These are phyloP conservation scores for Amanita rimosa DNA, from an alignment of 768 basidiomycete species.

Conservation along the genomic window DNA sequence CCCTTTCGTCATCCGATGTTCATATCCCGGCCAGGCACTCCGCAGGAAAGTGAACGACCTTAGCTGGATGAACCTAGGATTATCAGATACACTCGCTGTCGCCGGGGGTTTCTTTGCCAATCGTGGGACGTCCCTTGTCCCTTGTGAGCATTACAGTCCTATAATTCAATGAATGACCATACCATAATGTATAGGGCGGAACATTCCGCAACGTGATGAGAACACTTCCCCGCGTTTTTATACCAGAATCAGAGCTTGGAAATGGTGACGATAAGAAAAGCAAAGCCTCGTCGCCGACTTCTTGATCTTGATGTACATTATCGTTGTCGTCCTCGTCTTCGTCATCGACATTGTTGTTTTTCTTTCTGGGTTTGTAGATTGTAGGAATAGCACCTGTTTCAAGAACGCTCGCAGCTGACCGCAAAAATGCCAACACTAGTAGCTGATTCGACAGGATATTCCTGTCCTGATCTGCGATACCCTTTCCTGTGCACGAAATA, in stretches of 20 bases:
- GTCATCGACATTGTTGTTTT: conserved; percentile 37
- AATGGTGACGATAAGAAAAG: background rate
- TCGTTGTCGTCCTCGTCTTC: conserved; percentile 35
- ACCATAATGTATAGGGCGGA: conserved; percentile 84
- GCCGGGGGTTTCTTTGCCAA: conserved; percentile 67
- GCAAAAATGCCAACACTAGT: conserved; percentile 72
- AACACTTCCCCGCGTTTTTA: conserved; percentile 50
- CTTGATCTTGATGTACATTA: conserved; percentile 6
- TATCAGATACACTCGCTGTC: conserved; percentile 31
- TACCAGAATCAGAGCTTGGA: background rate
- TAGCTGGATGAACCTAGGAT: conserved; percentile 58
- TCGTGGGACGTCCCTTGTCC: conserved; percentile 58
- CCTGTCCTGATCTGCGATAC: conserved; percentile 87
- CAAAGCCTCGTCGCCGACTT: background rate
- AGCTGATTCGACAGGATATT: conserved; percentile 87
- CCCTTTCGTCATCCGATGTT: conserved; percentile 92
- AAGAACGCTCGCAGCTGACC: conserved; percentile 56
- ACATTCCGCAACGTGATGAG: conserved; percentile 84
- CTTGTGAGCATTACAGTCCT: background rate
- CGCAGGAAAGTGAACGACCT: conserved; percentile 77
- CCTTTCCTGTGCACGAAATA: conserved; percentile 43
- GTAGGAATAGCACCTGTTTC: conserved; percentile 43
- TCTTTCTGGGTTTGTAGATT: conserved; percentile 26
- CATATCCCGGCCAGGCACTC: conserved; percentile 69
- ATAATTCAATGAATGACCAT: conserved; percentile 11